phyloP scores from a whole-genome alignment of 352 stramenopile genomes.

The Hyaloperonospora arabidopsidis region DNA sequence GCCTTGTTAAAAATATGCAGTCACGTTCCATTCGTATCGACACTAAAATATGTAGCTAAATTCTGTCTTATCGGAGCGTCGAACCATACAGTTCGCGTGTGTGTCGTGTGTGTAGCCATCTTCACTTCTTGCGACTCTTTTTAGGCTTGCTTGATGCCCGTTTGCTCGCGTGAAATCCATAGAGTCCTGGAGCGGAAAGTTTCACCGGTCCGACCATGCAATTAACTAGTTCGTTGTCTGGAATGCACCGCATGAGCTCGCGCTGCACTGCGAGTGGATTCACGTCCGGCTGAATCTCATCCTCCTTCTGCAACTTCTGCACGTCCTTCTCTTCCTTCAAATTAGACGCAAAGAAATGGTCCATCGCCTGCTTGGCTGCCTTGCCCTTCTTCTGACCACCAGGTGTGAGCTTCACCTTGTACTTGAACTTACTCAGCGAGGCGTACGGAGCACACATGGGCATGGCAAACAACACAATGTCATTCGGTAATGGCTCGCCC shows the following conservation, averaged over 20 bases:
- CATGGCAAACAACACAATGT: conserved; percentile 85
- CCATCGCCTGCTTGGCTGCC: conserved; percentile 78
- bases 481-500: conserved; percentile 60
- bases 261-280: conserved; percentile 69
- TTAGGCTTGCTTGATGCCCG: conserved; percentile 34
- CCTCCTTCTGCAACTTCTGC: conserved; percentile 18
- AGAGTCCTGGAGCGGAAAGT: conserved; percentile 67
- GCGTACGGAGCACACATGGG: conserved; percentile 88
- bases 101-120: conserved; percentile 15
- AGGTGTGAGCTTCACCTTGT: conserved; percentile 89
- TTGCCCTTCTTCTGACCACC: conserved; percentile 89
- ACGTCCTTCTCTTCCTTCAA: conserved; percentile 60
- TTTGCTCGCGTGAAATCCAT: conserved; percentile 30
- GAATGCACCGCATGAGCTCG: conserved; percentile 85
- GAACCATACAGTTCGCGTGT: too few relatives aligned
- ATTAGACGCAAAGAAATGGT: conserved; percentile 72
- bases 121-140: conserved; percentile 33
- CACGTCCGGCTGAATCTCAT: conserved; percentile 40
- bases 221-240: conserved; percentile 83
- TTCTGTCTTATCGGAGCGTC: too few relatives aligned
- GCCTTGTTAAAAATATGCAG: too few relatives aligned
- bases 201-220: conserved; percentile 89
- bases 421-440: conserved; percentile 84
- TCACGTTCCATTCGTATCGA: too few relatives aligned
- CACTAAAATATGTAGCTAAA: too few relatives aligned